Evolutionary conservation across 345 rosid species (phyloP), one percentile per base, ranked within the genome.

Genomic region (Raphanus raphanistrum): DNA sequence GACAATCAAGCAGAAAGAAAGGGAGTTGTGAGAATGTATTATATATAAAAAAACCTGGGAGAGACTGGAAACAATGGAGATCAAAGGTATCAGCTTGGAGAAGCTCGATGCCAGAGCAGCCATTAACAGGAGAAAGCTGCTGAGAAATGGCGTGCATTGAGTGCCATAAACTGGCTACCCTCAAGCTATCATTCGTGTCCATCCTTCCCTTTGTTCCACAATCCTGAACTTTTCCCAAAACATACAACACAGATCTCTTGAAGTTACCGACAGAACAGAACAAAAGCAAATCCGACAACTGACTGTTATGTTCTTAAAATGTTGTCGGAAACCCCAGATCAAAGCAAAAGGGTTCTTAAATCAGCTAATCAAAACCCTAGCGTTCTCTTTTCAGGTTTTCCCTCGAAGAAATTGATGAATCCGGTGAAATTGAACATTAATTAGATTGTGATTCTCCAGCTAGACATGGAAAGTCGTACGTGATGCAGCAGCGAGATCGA

Each of bases 121-220:
- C 98, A 61, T 86, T 74, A 2, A 84, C 87, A 5, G 99, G 99
- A 26, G 99, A 95, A 65, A 95, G 81, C 85, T 95, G 99, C 84
- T 95, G 99, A 33, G 99, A 95, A 76, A 95, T 95, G 50, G 99
- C 99, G 81, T 95, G 98, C 99, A 95, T 95, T 10, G 98, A 95
- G 79, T 95, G 98, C 99, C 97, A 92, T 74, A 95, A 84, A 86
- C 98, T 90, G 21, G 99, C 99, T 84, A 95, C 96, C 72, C 99
- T 79, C 85, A 95, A 84, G 85, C 97, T 91, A 79, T 95, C 98
- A 82, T 95, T 95, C 8, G 99, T 92, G 73, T 95, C 98, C 99
- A 95, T 95, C 54, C 96, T 84, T 71, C 98, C 97, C 62, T 90
- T 81, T 28, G 95, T 88, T 75, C 98, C 98, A 83, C 92, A 92